A percentile compares a stretch with the other conserved stretches of the same genome.
Evolutionary conservation across 208 protist genomes (phyloP).

Genomic region (Herpetomonas muscarum): DNA sequence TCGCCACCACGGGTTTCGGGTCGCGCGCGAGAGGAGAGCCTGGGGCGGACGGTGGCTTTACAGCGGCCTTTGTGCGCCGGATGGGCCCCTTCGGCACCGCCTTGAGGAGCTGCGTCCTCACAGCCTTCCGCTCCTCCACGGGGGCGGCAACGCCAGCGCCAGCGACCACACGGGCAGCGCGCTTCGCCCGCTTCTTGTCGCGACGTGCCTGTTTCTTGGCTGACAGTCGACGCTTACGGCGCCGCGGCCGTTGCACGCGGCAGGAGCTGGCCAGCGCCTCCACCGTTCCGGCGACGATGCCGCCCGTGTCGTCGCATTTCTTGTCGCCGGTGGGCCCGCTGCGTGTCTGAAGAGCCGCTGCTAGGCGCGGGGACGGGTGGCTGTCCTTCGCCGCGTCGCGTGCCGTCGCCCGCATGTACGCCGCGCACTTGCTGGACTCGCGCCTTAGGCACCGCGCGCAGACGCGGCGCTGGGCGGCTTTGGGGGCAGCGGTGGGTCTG

Average conservation of each 20-base stretch:
- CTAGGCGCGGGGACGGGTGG: too few relatives aligned
- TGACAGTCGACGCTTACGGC: not conserved
- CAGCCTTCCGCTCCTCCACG: not conserved
- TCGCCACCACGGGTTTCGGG: not conserved
- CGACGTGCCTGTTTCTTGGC: not conserved
- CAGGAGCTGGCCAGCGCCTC: too few relatives aligned
- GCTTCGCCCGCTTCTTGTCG: not conserved
- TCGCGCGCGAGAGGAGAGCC: too few relatives aligned
- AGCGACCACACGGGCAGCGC: not conserved
- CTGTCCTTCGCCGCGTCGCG: too few relatives aligned
- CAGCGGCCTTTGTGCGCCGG: not conserved
- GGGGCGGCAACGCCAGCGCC: constrained; percentile 11
- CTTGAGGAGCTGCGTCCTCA: constrained; percentile 8
- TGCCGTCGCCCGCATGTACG: too few relatives aligned
- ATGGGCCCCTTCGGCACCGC: constrained; percentile 1
- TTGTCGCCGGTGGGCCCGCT: not conserved
- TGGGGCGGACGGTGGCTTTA: not conserved
- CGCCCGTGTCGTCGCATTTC: not conserved
- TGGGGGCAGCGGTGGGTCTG: too few relatives aligned
- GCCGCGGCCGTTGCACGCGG: not conserved
- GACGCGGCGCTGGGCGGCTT: too few relatives aligned
- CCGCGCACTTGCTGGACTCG: too few relatives aligned
- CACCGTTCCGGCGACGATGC: not conserved
- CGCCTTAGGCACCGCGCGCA: too few relatives aligned
- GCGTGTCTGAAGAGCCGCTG: too few relatives aligned